These are phyloP conservation scores for Avicennia marina DNA, from an alignment of 257 asterid genomes.

Conservation along the genomic window DNA sequence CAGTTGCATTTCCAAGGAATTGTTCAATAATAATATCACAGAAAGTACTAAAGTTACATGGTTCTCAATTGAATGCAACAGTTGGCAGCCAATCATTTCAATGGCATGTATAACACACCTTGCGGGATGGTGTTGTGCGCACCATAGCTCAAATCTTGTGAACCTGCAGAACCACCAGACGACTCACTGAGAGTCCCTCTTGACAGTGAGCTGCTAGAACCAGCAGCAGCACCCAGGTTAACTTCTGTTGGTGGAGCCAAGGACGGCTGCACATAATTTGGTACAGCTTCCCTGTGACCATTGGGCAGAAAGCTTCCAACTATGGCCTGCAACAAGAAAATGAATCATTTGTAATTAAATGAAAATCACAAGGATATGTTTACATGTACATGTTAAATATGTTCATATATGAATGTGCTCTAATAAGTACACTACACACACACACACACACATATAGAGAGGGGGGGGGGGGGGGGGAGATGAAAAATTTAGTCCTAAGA, in stretches of 20 bases:
- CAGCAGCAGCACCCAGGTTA: conserved; percentile 30
- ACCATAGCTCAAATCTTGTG: conserved; percentile 31
- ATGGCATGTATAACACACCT: conserved; percentile 27
- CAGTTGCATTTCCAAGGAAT: neutral
- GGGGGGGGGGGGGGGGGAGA: no score
- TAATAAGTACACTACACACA: no score
- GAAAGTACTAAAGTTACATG: conserved; percentile 5
- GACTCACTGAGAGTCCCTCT: conserved; percentile 41
- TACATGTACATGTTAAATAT: no score
- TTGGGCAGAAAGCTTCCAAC: conserved; percentile 44
- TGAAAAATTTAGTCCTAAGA: no score
- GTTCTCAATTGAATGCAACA: neutral
- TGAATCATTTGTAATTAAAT: neutral
- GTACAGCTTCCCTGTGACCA: conserved; percentile 21
- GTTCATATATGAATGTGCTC: no score
- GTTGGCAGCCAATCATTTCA: conserved; percentile 24
- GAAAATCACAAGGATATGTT: no score
- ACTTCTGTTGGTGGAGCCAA: conserved; percentile 21
- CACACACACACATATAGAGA: no score
- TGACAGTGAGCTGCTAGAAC: conserved; percentile 45
- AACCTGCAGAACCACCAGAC: conserved; percentile 44
- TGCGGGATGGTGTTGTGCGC: conserved; percentile 20
- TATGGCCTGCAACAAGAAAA: conserved; percentile 26
- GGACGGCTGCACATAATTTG: conserved; percentile 21
- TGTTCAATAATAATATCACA: conserved; percentile 23